These are phyloP conservation scores for Cyberlindnera mrakii DNA, from an alignment of 805 yeast genomes.

Conservation along the genomic window DNA sequence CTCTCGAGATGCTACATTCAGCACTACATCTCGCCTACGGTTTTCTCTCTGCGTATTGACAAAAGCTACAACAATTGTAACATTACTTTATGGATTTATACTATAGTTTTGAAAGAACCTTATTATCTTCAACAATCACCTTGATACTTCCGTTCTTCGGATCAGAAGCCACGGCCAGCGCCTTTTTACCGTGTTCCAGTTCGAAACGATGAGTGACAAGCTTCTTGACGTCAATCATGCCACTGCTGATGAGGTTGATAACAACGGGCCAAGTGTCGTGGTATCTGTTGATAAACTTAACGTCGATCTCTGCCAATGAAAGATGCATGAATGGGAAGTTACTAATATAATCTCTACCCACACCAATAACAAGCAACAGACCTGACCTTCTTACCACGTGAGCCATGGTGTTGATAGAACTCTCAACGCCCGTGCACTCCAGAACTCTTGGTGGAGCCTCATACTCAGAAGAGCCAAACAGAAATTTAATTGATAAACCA, in stretches of 20 bases:
- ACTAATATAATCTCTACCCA: conserved; percentile 40
- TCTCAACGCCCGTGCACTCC: conserved; percentile 52
- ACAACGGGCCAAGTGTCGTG: conserved; percentile 54
- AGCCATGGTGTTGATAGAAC: conserved; percentile 40
- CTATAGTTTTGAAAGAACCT: conserved; percentile 7
- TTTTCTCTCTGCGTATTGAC: background rate
- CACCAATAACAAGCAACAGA: conserved; percentile 42
- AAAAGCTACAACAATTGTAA: background rate
- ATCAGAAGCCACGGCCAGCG: conserved; percentile 30
- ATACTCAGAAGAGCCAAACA: conserved; percentile 31
- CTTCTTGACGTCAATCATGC: conserved; percentile 37
- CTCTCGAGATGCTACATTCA: no score
- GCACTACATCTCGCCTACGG: background rate
- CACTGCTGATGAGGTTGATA: conserved; percentile 40
- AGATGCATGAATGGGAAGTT: conserved; percentile 50
- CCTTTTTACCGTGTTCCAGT: conserved; percentile 41
- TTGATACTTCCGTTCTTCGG: conserved; percentile 41
- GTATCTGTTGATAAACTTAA: conserved; percentile 48
- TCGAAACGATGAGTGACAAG: conserved; percentile 44
- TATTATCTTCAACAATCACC: conserved; percentile 37
- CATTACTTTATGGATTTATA: background rate
- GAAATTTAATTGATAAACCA: conserved; percentile 30
- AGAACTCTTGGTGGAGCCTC: conserved; percentile 38
- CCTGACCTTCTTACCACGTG: conserved; percentile 44
- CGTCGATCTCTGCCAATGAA: conserved; percentile 45